Evolutionary conservation across 108 stramenopile genomes (phyloP), one percentile per base, ranked within the genome.

Genomic region (Poteriospumella lacustris): DNA sequence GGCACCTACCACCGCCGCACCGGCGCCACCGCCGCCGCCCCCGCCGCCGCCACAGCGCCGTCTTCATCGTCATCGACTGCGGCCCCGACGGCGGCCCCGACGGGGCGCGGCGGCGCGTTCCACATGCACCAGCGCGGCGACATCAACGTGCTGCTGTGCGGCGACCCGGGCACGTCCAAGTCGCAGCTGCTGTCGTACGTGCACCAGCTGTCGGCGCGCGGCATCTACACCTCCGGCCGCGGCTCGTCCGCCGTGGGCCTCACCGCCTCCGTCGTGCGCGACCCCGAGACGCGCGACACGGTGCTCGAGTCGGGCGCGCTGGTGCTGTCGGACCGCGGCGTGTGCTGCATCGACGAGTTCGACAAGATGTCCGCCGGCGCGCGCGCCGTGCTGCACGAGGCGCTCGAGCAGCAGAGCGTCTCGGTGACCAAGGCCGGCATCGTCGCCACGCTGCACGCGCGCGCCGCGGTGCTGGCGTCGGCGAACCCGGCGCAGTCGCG

Each of bases 361-460:
- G 98, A 99, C 79, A 99, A 99, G 86, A 99, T 99, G 98, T 89
- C 89, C 34, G 98, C 94, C 59, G 87, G 92, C 26, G 97, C 97
- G 0, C 90, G 98, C 44, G 92, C 95, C 3, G 92, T 99, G 75
- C 91, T 99, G 0, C 98, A 99, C 88, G 98, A 99, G 86, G 97
- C 95, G 29, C 97, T 99, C 96, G 98, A 99, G 86, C 98, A 99
- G 81, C 98, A 99, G 84, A 99, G 96, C 15, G 95, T 99, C 0
- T 91, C 90, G 31, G 92, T 99, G 41, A 97, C 98, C 36, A 97
- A 98, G 82, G 97, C 98, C 36, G 98, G 98, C 0, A 97, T 99
- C 81, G 93, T 99, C 78, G 93, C 94, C 42, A 95, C 96, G 12
- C 88, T 99, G 31, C 94, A 96, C 85, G 96, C 98, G 1, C 88